Conservation (phyloP, 306 rosid species). For the Citrullus colocynthis region DNA sequence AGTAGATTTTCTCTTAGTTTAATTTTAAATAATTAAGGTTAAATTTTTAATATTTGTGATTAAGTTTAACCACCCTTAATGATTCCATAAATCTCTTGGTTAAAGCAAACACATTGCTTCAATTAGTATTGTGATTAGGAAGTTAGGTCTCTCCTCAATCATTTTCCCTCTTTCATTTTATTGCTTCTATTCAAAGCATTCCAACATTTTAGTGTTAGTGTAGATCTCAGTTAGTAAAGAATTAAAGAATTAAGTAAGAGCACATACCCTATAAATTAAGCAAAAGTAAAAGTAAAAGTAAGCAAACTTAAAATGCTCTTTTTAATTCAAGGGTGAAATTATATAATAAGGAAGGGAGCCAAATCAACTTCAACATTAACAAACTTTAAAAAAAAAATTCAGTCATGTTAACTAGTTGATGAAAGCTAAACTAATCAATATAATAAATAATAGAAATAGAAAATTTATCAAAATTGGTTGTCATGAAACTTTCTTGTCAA, state of each 20-base stretch:
- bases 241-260: not conserved
- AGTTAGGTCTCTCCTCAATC: not conserved
- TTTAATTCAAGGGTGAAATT: not conserved
- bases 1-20: too few relatives aligned
- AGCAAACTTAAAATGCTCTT: not conserved
- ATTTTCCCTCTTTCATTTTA: not conserved
- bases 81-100: not conserved
- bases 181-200: not conserved
- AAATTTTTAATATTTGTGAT: too few relatives aligned
- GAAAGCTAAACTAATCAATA: too few relatives aligned
- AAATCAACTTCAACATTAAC: too few relatives aligned
- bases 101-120: not conserved
- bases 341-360: not conserved
- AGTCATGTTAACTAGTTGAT: not conserved
- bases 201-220: not conserved
- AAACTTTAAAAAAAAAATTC: too few relatives aligned
- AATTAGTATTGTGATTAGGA: not conserved
- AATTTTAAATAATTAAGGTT: too few relatives aligned
- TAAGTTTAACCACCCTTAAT: too few relatives aligned
- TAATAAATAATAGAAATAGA: too few relatives aligned
- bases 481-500: too few relatives aligned
- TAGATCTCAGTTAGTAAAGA: not conserved
- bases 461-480: too few relatives aligned
- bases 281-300: not conserved
- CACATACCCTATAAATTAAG: not conserved